phyloP scores from a whole-genome alignment of 2,329 filamentous ascomycete genomes.

The Alternaria ethzedia region DNA sequence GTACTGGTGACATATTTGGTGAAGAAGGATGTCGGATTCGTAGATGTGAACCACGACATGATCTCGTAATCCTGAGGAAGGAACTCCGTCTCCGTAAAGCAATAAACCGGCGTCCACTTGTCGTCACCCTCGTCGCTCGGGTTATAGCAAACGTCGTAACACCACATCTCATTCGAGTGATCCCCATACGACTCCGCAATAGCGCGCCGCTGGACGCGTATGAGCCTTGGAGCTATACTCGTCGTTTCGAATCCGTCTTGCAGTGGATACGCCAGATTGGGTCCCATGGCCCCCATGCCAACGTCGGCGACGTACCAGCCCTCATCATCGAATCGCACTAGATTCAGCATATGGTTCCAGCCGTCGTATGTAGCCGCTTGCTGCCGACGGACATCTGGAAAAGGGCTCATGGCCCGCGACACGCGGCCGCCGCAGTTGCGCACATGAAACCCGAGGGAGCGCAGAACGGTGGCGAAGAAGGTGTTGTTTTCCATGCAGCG shows the following conservation, averaged over 20 bases:
- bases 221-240: constrained; percentile 13
- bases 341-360: constrained; percentile 50
- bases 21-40: constrained; percentile 20
- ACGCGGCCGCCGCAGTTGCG: constrained; percentile 23
- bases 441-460: constrained; percentile 55
- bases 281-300: constrained; percentile 38
- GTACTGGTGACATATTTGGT: constrained; percentile 22
- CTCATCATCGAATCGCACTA: constrained; percentile 37
- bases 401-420: constrained; percentile 18
- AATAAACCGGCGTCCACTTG: constrained; percentile 20
- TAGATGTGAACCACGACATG: constrained; percentile 33
- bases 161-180: constrained; percentile 13
- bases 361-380: constrained; percentile 18
- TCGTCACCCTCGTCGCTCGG: too few species aligned
- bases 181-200: constrained; percentile 20
- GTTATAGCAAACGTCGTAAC: constrained; percentile 17
- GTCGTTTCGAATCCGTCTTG: constrained; percentile 15
- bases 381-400: constrained; percentile 11
- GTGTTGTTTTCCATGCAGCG: constrained; percentile 65
- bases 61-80: constrained; percentile 29
- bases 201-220: constrained; percentile 11
- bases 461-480: constrained; percentile 57
- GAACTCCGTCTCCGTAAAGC: constrained; percentile 30
- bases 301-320: constrained; percentile 43
- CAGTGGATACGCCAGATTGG: constrained; percentile 15